A percentile compares a stretch with the other conserved stretches of the same genome.
phyloP scores from a whole-genome alignment of 2,329 filamentous ascomycete genomes.

The Didymella pomorum region DNA sequence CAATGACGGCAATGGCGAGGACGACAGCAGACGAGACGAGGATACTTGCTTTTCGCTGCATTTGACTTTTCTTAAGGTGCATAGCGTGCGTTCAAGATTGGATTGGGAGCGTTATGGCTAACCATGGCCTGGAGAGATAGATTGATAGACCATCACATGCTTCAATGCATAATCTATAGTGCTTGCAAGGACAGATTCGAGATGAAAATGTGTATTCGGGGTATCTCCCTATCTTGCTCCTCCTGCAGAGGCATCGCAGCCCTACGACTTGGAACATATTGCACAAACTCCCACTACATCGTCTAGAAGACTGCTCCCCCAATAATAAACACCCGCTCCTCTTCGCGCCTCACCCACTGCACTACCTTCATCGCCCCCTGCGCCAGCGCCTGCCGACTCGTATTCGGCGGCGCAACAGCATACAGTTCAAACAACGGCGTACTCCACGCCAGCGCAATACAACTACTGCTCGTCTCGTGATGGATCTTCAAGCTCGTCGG shows the following conservation, averaged over 20 bases:
- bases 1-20: not conserved
- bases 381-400: conserved; percentile 70
- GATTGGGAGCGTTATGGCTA: no score
- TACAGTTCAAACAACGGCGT: conserved; percentile 94
- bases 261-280: no score
- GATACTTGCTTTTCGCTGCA: no score
- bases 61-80: no score
- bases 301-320: conserved; percentile 80
- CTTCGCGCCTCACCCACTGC: conserved; percentile 90
- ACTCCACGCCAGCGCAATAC: conserved; percentile 86
- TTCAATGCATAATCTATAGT: not conserved
- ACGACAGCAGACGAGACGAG: not conserved
- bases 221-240: no score
- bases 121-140: no score
- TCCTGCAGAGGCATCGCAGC: no score
- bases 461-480: conserved; percentile 74
- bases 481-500: conserved; percentile 86
- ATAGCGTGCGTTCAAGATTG: no score
- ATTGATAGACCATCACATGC: no score
- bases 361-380: conserved; percentile 89
- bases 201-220: no score
- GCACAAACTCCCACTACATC: no score
- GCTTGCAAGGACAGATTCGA: no score
- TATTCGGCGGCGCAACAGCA: conserved; percentile 82
- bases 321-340: conserved; percentile 95